Base-by-base conservation (phyloP, 352 stramenopile genomes). In the Phytophthora capsici region DNA sequence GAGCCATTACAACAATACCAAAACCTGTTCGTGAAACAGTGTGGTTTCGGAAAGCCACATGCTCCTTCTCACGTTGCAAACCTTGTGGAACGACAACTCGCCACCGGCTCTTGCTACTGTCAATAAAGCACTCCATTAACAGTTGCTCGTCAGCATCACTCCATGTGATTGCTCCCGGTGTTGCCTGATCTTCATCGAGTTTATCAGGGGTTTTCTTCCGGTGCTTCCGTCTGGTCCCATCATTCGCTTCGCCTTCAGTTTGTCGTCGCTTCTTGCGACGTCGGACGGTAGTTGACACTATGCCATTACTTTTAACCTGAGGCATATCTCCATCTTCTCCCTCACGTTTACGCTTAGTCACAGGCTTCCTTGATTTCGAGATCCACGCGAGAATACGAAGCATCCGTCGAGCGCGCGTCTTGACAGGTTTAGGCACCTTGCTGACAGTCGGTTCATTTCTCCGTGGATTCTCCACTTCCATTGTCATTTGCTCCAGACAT, bases 401-500 rank as follows among this genome's bases (percentile, higher is more conserved):
- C 85, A 93, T 93, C 17, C 82, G 71, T 55, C 82, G 66, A 25
- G 82, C 80, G 19, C 85, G 77, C 1, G 80, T 92, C 38, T 81
- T 85, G 14, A 74, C 40, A 4, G 86, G 86, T 22, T 90, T 79
- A 13, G 86, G 86, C 13, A 92, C 75, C 51, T 81, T 68, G 52
- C 81, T 81, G 10, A 93, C 83, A 0, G 59, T 50, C 12, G 81
- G 77, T 16, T 81, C 83, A 41, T 91, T 88, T 23, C 60, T 75
- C 13, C 66, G 66, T 9, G 81, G 82, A 16, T 78, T 80, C 26
- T 70, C 59, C 10, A 93, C 80, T 62, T 93, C 85, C 80, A 91
- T 92, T 16, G 88, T 73, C 82, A 95, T 89, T 38, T 88, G 66
- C 57, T 95, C 87, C 3, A 94, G 66, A 46, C 84, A 93, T 1